These are phyloP conservation scores for Daphne laureola DNA, from an alignment of 441 rosid genomes.

Conservation along the genomic window DNA sequence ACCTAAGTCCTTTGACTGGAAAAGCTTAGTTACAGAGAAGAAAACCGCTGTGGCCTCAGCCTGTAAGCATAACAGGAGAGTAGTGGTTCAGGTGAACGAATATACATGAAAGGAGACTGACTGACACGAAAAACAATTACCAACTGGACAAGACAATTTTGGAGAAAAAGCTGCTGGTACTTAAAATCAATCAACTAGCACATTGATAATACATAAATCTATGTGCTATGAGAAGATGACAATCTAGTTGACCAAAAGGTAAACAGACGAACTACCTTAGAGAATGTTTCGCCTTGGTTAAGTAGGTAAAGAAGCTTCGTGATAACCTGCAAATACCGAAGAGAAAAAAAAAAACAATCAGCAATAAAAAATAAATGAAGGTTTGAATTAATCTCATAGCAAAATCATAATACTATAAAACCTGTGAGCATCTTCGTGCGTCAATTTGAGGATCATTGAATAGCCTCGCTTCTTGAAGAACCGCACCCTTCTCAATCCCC, in stretches of 20 bases:
- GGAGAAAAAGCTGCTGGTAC: too few relatives aligned
- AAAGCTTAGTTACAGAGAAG: conserved; percentile 94
- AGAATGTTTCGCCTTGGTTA: conserved; percentile 93
- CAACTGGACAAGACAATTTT: too few relatives aligned
- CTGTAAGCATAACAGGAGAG: conserved; percentile 27
- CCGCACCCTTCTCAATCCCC: conserved; percentile 99
- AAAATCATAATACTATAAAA: conserved; percentile 18
- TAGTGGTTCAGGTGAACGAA: conserved; percentile 4
- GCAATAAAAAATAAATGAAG: conserved; percentile 2
- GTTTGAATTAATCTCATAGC: conserved; percentile 4
- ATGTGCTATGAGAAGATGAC: neutral
- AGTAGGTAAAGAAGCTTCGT: conserved; percentile 92
- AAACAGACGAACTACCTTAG: conserved; percentile 49
- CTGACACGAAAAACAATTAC: neutral
- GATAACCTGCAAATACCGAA: conserved; percentile 54
- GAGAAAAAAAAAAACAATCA: conserved; percentile 10
- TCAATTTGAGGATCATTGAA: conserved; percentile 98
- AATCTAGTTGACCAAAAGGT: neutral
- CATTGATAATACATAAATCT: conserved; percentile 1
- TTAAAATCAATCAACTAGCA: neutral
- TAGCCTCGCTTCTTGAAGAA: conserved; percentile 97
- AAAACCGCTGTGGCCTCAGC: conserved; percentile 91
- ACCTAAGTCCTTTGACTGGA: conserved; percentile 85
- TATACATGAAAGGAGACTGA: too few relatives aligned
- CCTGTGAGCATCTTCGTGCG: conserved; percentile 98